Evolutionary conservation across 306 rosid species (phyloP).

Genomic region (Medicago truncatula): MtrunA17r5.0-ANR NC_053048.1:3389001-3389500

Average conservation of each 20-base stretch:
- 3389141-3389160: constrained; percentile 80
- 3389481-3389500: no score
- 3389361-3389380: no score
- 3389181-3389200: constrained; percentile 89
- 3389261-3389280: neutral
- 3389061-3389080: constrained; percentile 77
- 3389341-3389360: no score
- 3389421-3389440: no score
- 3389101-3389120: constrained; percentile 81
- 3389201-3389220: constrained; percentile 24
- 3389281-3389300: no score
- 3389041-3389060: constrained; percentile 71
- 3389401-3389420: no score
- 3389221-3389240: neutral
- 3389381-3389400: no score
- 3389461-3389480: no score
- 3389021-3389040: constrained; percentile 79
- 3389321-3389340: no score
- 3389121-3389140: constrained; percentile 61
- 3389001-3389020: constrained; percentile 71
- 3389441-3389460: no score
- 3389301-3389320: no score
- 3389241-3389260: constrained; percentile 10
- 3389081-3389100: constrained; percentile 87
- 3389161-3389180: constrained; percentile 76